Evolutionary conservation across 2,329 filamentous ascomycete genomes (phyloP).

Genomic region (Cryphonectria naterciae): DNA sequence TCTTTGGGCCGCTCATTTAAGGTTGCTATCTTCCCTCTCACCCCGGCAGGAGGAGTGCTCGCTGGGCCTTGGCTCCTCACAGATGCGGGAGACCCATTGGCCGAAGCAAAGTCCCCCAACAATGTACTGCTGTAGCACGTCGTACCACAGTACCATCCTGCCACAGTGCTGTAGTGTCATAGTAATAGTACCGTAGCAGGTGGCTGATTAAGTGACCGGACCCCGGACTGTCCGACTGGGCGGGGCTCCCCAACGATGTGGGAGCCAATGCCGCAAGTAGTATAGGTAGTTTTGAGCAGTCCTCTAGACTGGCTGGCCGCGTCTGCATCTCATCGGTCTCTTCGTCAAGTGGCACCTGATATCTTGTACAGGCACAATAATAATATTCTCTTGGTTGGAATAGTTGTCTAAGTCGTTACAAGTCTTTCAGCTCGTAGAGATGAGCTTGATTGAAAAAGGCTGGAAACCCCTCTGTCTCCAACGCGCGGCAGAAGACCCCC

Average conservation of each 20-base stretch:
- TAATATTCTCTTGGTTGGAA: background rate
- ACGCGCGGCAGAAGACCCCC: background rate
- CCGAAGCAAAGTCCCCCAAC: background rate
- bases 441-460: background rate
- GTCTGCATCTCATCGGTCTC: background rate
- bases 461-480: background rate
- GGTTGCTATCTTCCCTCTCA: slow-evolving; percentile 19
- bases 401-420: background rate
- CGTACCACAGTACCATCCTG: background rate
- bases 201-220: background rate
- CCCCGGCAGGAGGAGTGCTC: background rate
- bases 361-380: background rate
- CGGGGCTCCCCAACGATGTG: background rate
- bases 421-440: background rate
- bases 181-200: background rate
- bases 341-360: background rate
- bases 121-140: background rate
- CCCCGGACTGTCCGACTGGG: background rate
- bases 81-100: slow-evolving; percentile 1
- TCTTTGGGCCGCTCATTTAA: background rate
- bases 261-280: background rate
- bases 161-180: background rate
- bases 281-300: background rate
- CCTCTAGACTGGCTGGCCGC: background rate
- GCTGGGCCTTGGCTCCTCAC: background rate